A percentile compares a stretch with the other conserved stretches of the same genome.
These are phyloP conservation scores for rapeseed (Brassica napus) DNA, from an alignment of 345 rosid genomes.

Conservation along the genomic window Da-Ae NC_063448.1:18280501-18281000, in stretches of 20 bases:
- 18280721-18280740: conserved; percentile 8
- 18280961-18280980: too few species aligned
- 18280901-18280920: too few species aligned
- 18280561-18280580: not conserved
- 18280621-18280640: conserved; percentile 2
- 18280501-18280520: conserved; percentile 1
- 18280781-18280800: not conserved
- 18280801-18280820: not conserved
- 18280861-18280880: too few species aligned
- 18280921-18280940: too few species aligned
- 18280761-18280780: not conserved
- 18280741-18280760: not conserved
- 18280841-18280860: too few species aligned
- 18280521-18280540: not conserved
- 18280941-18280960: too few species aligned
- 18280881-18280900: too few species aligned
- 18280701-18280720: not conserved
- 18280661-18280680: not conserved
- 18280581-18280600: not conserved
- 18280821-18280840: too few species aligned
- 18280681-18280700: not conserved
- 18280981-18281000: too few species aligned
- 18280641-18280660: not conserved
- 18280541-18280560: not conserved
- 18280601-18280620: conserved; percentile 17